Base-by-base conservation (phyloP, 2,329 filamentous ascomycete genomes). In the Huntiella omanensis region DNA sequence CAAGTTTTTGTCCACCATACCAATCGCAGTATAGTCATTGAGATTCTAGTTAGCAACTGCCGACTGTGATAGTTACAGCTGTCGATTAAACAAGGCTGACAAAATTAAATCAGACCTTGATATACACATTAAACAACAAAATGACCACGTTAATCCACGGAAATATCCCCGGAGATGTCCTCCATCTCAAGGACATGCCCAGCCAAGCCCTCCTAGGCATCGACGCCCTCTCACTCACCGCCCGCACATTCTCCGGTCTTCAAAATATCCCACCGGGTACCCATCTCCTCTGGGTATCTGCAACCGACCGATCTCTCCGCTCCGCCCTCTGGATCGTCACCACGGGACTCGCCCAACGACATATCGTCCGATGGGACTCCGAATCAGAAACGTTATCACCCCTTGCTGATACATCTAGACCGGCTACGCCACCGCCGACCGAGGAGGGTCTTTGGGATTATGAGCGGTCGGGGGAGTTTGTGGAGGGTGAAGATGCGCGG, bases 241-340 rank as follows among this genome's bases (percentile, higher is more conserved):
- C 63, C 4, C 60, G 58, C 36, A 57, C 64, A 16, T 71, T 77
- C 52, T 59, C 60, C 5, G 75, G 75, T 15, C 62, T 79, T 48
- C 66, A 65, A 16, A 63, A 72, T 46, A 61, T 79, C 19, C 71
- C 73, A 0, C 55, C 62, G 0, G 75, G 75, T 0, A 56, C 68
- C 11, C 75, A 79, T 55, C 69, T 79, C 49, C 61, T 77, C 48
- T 79, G 73, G 73, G 65, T 70, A 22, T 63, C 73, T 2, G 64
- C 70, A 16, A 63, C 65, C 0, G 61, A 62, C 2, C 60, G 65
- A 13, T 70, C 70, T 2, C 58, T 65, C 28, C 66, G 75, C 3
- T 69, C 63, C 46, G 75, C 72, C 4, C 75, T 70, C 55, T 79
- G 74, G 73, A 62, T 77, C 46, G 57, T 65, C 38, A 63, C 64